Evolutionary conservation across 495 filamentous ascomycete species (phyloP).

Genomic region (Apodospora peruviana): DNA sequence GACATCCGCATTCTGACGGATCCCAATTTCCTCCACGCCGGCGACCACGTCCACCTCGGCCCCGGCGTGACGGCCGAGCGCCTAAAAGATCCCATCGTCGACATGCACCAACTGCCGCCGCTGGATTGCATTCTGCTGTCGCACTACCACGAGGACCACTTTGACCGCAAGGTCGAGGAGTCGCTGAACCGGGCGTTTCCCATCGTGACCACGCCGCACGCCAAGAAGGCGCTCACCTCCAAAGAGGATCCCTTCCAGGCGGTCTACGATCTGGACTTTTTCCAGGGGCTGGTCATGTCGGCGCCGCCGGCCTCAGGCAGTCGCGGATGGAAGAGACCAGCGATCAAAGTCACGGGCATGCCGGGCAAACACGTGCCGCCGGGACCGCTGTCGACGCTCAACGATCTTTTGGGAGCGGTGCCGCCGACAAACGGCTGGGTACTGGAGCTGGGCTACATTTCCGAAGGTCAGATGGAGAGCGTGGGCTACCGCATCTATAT

Average conservation of each 20-base stretch:
- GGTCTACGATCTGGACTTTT: constrained; percentile 52
- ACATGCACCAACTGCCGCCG: constrained; percentile 54
- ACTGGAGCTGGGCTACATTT: constrained; percentile 53
- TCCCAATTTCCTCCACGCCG: constrained; percentile 66
- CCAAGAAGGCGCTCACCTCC: constrained; percentile 43
- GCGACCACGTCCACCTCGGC: constrained; percentile 63
- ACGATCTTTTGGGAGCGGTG: constrained; percentile 57
- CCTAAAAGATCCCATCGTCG: constrained; percentile 53
- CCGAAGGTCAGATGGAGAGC: constrained; percentile 14
- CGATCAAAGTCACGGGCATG: constrained; percentile 59
- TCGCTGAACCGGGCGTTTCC: constrained; percentile 51
- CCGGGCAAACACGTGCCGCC: constrained; percentile 66
- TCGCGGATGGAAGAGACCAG: constrained; percentile 15
- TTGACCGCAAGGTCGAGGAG: constrained; percentile 57
- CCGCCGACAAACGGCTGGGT: constrained; percentile 73
- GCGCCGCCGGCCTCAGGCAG: constrained; percentile 20
- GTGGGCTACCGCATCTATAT: constrained; percentile 65
- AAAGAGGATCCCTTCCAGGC: constrained; percentile 47
- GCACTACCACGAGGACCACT: constrained; percentile 65
- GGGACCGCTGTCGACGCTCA: constrained; percentile 39
- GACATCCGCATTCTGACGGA: constrained; percentile 62
- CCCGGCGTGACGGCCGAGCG: constrained; percentile 53
- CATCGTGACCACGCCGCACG: constrained; percentile 64
- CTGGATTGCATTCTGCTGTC: constrained; percentile 58
- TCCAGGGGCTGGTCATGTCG: constrained; percentile 47